phyloP scores from a whole-genome alignment of 2,329 filamentous ascomycete genomes.

The Xylaria arbuscula region DNA sequence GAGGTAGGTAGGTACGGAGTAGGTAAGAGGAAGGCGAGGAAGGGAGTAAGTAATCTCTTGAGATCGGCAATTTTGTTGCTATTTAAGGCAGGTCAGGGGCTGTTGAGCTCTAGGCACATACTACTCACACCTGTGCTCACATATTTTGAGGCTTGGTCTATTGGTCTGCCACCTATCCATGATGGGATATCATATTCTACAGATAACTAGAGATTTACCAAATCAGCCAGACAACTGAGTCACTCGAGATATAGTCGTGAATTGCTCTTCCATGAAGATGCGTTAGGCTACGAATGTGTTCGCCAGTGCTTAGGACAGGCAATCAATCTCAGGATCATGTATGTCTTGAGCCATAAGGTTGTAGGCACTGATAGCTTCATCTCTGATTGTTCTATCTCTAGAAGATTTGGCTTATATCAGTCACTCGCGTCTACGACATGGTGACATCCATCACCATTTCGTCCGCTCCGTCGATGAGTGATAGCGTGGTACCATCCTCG shows the following conservation, averaged over 20 bases:
- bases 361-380: too few relatives aligned
- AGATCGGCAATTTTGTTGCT: constrained; percentile 31
- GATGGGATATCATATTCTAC: neutral
- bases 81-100: constrained; percentile 28
- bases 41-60: neutral
- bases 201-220: neutral
- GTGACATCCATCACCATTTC: too few relatives aligned
- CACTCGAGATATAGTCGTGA: neutral
- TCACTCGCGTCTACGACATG: too few relatives aligned
- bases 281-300: neutral
- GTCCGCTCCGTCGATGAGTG: too few relatives aligned
- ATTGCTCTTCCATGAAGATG: neutral
- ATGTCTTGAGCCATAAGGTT: neutral
- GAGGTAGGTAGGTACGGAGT: neutral
- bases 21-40: constrained; percentile 6
- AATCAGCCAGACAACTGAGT: neutral
- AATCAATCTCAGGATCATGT: neutral
- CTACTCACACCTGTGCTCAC: neutral
- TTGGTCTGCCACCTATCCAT: neutral
- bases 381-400: too few relatives aligned
- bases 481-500: too few relatives aligned
- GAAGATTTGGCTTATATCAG: too few relatives aligned
- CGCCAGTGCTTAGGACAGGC: neutral
- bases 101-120: constrained; percentile 23
- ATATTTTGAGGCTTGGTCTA: neutral